Base-by-base conservation (phyloP, 495 filamentous ascomycete species). In the Lindgomyces ingoldianus region DNA sequence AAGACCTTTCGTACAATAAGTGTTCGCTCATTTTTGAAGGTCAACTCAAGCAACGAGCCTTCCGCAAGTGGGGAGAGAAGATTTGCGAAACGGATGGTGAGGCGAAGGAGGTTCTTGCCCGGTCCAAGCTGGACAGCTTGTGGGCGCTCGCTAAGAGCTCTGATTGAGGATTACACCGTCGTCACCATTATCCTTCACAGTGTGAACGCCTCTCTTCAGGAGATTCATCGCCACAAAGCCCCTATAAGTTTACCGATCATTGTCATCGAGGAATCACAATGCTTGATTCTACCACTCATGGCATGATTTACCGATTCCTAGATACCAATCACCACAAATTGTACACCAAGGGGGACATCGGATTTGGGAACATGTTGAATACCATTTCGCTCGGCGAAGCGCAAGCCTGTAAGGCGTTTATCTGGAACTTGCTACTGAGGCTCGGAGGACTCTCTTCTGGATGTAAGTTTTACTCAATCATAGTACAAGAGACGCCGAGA, bases 41-140 rank as follows among this genome's bases (percentile, higher is more conserved):
- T 16, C 88, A 93, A 79, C 78, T 87, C 71, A 91, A 90, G 72
- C 79, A 81, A 21, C 84, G 87, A 48, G 83, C 81, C 0, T 99
- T 98, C 73, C 86, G 86, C 64, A 91, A 88, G 64, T 98, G 93
- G 89, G 87, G 87, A 8, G 88, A 83, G 44, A 89, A 89, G 74
- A 82, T 91, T 6, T 95, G 90, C 73, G 95, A 96, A 75, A 92
- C 87, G 9, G 94, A 99, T 74, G 84, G 84, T 24, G 85, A 91
- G 70, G 94, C 94, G 8, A 89, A 89, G 76, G 90, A 96, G 64
- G 82, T 86, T 33, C 74, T 99, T 65, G 77, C 84, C 2, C 84
- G 89, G 66, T 82, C 83, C 6, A 97, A 96, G 78, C 88, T 97
- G 85, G 94, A 98, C 74, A 95, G 86, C 69, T 92, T 98, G 70